These are phyloP conservation scores for Phytophthora aleatoria DNA, from an alignment of 352 stramenopile species.

Conservation along the genomic window DNA sequence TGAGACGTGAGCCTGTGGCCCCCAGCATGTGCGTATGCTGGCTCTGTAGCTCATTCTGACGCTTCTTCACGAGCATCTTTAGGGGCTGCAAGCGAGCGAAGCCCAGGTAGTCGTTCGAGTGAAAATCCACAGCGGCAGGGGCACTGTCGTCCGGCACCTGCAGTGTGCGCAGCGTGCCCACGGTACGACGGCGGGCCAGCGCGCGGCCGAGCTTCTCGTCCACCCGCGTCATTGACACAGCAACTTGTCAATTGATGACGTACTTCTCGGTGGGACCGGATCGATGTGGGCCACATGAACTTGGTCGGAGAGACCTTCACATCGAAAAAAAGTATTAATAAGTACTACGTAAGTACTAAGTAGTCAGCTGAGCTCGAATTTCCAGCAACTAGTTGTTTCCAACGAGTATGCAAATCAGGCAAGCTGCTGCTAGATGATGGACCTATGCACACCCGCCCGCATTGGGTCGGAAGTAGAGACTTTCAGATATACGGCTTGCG, in stretches of 20 bases:
- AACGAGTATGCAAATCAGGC: too few relatives aligned
- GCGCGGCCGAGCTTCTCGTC: constrained; percentile 37
- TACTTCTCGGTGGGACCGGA: neutral
- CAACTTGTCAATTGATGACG: constrained; percentile 19
- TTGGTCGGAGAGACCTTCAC: too few relatives aligned
- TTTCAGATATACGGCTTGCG: too few relatives aligned
- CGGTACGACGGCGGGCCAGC: constrained; percentile 36
- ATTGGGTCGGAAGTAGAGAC: too few relatives aligned
- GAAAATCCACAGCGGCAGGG: constrained; percentile 89
- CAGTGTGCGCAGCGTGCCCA: constrained; percentile 65
- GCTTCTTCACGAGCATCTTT: constrained; percentile 46
- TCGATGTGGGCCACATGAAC: too few relatives aligned
- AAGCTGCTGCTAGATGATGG: too few relatives aligned
- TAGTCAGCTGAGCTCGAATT: too few relatives aligned
- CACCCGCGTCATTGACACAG: constrained; percentile 24
- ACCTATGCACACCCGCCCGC: too few relatives aligned
- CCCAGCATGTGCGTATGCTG: constrained; percentile 31
- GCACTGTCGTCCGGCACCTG: constrained; percentile 32
- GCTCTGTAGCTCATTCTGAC: constrained; percentile 46
- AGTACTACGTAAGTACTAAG: too few relatives aligned
- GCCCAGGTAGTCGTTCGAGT: constrained; percentile 97
- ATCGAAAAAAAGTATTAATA: too few relatives aligned
- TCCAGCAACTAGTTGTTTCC: too few relatives aligned
- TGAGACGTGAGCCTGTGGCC: constrained; percentile 92
- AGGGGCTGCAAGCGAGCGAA: constrained; percentile 84